Base-by-base conservation (phyloP, 345 rosid species). In the Lepidium sativum region DNA sequence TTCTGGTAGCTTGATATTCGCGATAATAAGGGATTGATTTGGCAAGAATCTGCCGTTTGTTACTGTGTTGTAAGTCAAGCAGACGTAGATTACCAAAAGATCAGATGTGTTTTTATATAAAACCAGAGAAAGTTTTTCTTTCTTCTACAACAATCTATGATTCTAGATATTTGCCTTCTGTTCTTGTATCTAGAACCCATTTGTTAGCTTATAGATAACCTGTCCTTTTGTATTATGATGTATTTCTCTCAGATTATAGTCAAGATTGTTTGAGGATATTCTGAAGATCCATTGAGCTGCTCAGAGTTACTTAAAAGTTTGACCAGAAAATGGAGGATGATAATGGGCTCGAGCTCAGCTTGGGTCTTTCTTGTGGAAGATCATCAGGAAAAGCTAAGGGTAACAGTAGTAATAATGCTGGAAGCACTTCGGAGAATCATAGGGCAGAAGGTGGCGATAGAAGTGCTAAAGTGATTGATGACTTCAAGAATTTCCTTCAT, bases 311-410 rank as follows among this genome's bases (percentile, higher is more conserved):
- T 61, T 63, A 9, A 18, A 56, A 27, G 56, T 18, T 29, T 56
- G 70, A 61, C 15, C 12, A 9, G 42, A 21, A 20, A 31, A 90
- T 94, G 97, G 97, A 88, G 38, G 95, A 91, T 32, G 96, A 90
- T 51, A 86, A 81, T 75, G 97, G 91, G 39, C 95, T 90, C 47
- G 96, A 91, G 80, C 96, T 94, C 55, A 86, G 99, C 77, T 83
- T 94, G 80, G 99, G 95, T 71, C 82, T 94, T 33, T 85, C 92
- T 67, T 88, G 79, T 78, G 96, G 96, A 71, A 88, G 91, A 53
- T 84, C 92, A 71, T 76, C 90, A 38, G 79, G 77, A 15, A 89
- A 86, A 75, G 75, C 78, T 38, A 94, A 86, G 80, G 88, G 82
- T 33, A 87, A 81, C 80, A 81, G 10, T 62, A 75, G 75, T 63